Evolutionary conservation across 73 alveolate genomes (phyloP).

Genomic region (Tetrahymena borealis): DNA sequence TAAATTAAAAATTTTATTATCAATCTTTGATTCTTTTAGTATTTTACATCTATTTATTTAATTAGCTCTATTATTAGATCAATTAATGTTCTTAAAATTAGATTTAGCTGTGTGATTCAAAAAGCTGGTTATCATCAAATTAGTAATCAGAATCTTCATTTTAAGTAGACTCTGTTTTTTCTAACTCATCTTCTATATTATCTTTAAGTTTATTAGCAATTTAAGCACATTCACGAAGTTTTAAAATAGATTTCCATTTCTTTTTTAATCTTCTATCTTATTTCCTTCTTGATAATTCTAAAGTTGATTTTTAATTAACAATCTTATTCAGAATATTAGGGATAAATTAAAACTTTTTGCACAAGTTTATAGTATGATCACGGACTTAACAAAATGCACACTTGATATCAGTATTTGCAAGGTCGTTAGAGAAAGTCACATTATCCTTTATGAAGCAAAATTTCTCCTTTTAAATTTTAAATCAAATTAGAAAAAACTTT

Average conservation of each 20-base stretch:
- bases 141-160: not conserved
- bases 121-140: not conserved
- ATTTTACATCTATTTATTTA: no score
- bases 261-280: not conserved
- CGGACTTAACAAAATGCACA: not conserved
- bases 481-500: not conserved
- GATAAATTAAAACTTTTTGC: not conserved
- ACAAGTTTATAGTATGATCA: not conserved
- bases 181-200: not conserved
- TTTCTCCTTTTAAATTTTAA: not conserved
- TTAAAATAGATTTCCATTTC: not conserved
- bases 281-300: not conserved
- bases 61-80: no score
- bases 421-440: not conserved
- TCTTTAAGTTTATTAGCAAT: not conserved
- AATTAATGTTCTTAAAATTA: no score
- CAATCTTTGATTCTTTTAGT: no score
- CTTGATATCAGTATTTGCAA: not conserved
- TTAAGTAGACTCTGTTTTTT: not conserved
- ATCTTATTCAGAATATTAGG: not conserved
- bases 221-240: not conserved
- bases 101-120: no score
- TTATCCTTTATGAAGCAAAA: not conserved
- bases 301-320: not conserved
- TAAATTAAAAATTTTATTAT: no score